Evolutionary conservation across 2,329 filamentous ascomycete genomes (phyloP), one percentile per base, ranked within the genome.

Genomic region (Talaromyces albobiverticillius): DNA sequence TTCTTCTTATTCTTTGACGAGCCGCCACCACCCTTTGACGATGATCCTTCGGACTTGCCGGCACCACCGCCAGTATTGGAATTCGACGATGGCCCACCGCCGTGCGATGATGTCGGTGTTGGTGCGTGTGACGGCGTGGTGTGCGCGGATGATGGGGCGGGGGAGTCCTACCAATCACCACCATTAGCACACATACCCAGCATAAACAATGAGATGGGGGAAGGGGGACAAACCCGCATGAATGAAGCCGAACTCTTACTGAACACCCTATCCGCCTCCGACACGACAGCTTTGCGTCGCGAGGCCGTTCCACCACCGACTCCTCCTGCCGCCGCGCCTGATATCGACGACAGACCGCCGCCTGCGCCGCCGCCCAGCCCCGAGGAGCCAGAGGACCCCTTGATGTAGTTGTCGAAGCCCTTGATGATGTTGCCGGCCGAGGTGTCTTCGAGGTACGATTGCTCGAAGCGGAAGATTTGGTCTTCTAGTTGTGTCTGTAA

Each of bases 381-480:
- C 22, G 60, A 63, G 1, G 69, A 65, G 3, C 75, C 79, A n/a
- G 84, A 82, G 8, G 83, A 81, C 52, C 90, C 92, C 73, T 99
- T 99, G 78, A 96, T 95, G 76, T 97, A 99, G 69, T 91, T 95
- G 71, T 99, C 94, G 71, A 99, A 99, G 20, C 94, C 94, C 46
- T 89, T 91, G 70, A 99, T 93, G 68, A 99, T 97, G 76, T 99
- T 99, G 42, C 94, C 94, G 18, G 83, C 82, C 63, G 80, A 84
- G 4, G 91, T 95, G 65, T 90, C 90, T 71, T 97, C 93, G 49
- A 99, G 84, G 71, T 99, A 99, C 16, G 86, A 82, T 55, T 86
- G 84, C 71, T 99, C 94, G 65, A 90, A 87, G 60, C 87, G 85
- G 67, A 82, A 85, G 64, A 99, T 97, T 60, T 83, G 82, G 47